These are phyloP conservation scores for Mortierella sp. DNA, from an alignment of 371 early-diverging fungal genomes.

Conservation along the genomic window DNA sequence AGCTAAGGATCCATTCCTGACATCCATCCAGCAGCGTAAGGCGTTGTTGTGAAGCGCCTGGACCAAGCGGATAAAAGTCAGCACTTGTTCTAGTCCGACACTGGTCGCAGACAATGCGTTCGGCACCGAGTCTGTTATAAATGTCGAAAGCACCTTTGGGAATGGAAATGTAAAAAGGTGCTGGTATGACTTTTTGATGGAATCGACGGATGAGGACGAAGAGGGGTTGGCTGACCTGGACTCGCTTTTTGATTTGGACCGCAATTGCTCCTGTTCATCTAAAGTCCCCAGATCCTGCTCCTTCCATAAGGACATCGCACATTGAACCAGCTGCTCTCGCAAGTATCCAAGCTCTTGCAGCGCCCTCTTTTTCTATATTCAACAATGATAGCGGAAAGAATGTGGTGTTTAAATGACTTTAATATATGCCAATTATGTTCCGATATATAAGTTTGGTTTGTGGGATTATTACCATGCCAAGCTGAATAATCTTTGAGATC, in stretches of 20 bases:
- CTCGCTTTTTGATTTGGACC: not conserved
- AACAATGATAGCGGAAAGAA: not conserved
- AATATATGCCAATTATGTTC: not conserved
- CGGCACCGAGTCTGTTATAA: not conserved
- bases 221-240: not conserved
- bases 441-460: not conserved
- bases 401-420: not conserved
- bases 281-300: conserved; percentile 11
- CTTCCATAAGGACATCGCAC: conserved; percentile 29
- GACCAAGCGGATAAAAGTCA: conserved; percentile 37
- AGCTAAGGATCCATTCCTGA: conserved; percentile 41
- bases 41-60: conserved; percentile 47
- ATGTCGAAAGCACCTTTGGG: conserved; percentile 6
- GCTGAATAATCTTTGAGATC: conserved; percentile 37
- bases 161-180: conserved; percentile 41
- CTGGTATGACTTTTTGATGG: conserved; percentile 28
- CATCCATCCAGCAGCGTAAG: conserved; percentile 54
- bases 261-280: not conserved
- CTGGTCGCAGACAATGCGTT: not conserved
- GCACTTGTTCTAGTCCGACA: not conserved
- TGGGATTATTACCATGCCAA: conserved; percentile 45
- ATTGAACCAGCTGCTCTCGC: conserved; percentile 29
- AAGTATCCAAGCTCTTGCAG: conserved; percentile 35
- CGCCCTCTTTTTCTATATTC: conserved; percentile 47
- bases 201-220: conserved; percentile 7